phyloP scores from a whole-genome alignment of 192 early-diverging fungal genomes.

The Dissophora globulifera region DNA sequence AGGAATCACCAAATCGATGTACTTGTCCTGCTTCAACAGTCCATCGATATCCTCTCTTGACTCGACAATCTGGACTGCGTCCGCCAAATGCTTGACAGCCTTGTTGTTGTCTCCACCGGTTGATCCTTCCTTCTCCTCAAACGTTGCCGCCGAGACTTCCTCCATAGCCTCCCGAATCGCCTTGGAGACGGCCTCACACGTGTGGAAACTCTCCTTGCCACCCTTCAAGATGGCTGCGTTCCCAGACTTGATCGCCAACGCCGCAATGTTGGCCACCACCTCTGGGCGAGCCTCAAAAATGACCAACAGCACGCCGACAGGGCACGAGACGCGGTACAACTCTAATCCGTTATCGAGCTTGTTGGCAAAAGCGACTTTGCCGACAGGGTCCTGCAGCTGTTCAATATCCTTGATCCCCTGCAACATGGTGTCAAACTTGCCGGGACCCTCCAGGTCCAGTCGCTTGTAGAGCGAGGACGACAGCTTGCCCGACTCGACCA shows the following conservation, averaged over 20 bases:
- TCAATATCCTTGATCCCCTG: slow-evolving; percentile 92
- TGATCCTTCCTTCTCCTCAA: neutral
- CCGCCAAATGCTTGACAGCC: slow-evolving; percentile 63
- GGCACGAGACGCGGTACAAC: slow-evolving; percentile 90
- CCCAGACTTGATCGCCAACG: slow-evolving; percentile 93
- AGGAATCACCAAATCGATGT: slow-evolving; percentile 97
- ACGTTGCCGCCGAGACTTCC: slow-evolving; percentile 18
- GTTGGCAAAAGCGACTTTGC: slow-evolving; percentile 79
- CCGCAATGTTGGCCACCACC: slow-evolving; percentile 97
- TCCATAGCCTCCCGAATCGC: slow-evolving; percentile 84
- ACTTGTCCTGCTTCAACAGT: slow-evolving; percentile 87
- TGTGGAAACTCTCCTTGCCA: slow-evolving; percentile 89
- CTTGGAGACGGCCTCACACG: slow-evolving; percentile 79
- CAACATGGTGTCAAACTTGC: slow-evolving; percentile 89
- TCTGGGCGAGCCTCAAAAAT: slow-evolving; percentile 99
- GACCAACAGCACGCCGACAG: slow-evolving; percentile 95
- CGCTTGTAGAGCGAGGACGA: slow-evolving; percentile 86
- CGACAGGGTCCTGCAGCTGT: slow-evolving; percentile 85
- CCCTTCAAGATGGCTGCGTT: slow-evolving; percentile 99
- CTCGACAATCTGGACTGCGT: slow-evolving; percentile 88
- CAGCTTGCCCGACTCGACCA: slow-evolving; percentile 79
- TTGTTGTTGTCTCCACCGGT: neutral
- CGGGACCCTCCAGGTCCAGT: slow-evolving; percentile 84
- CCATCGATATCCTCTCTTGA: slow-evolving; percentile 89
- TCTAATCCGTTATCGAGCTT: slow-evolving; percentile 86